Evolutionary conservation across 176 grass and related monocot genomes (phyloP).

Genomic region (Thinopyrum elongatum): DNA sequence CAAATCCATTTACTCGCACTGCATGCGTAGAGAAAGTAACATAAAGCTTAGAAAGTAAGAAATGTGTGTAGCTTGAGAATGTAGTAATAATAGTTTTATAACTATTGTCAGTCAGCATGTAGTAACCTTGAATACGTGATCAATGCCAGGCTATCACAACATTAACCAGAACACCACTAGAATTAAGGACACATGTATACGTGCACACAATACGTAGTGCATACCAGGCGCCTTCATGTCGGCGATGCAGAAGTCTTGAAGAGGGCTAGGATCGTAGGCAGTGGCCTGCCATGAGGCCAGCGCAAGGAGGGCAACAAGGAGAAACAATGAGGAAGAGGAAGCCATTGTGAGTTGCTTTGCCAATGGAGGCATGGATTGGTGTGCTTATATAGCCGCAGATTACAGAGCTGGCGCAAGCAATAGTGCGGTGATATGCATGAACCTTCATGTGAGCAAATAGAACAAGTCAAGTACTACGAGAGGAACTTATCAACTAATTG

Average conservation of each 20-base stretch:
- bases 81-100: too few species aligned
- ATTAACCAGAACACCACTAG: background rate
- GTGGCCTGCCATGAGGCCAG: background rate
- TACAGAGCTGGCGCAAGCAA: background rate
- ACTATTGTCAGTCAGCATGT: background rate
- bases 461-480: background rate
- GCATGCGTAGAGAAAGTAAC: background rate
- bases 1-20: constrained; percentile 18
- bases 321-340: background rate
- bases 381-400: constrained; percentile 5
- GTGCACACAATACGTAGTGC: background rate
- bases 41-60: background rate
- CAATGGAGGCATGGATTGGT: background rate
- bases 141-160: background rate
- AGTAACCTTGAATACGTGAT: background rate
- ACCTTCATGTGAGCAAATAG: background rate
- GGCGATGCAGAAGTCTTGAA: background rate
- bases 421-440: too few species aligned
- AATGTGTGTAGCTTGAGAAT: background rate
- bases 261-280: background rate
- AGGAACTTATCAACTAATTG: background rate
- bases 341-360: background rate
- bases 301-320: background rate
- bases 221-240: background rate
- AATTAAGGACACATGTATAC: background rate